Evolutionary conservation across 352 stramenopile species (phyloP), one percentile per base, ranked within the genome.

Genomic region (Halophytophthora polymorphica): DNA sequence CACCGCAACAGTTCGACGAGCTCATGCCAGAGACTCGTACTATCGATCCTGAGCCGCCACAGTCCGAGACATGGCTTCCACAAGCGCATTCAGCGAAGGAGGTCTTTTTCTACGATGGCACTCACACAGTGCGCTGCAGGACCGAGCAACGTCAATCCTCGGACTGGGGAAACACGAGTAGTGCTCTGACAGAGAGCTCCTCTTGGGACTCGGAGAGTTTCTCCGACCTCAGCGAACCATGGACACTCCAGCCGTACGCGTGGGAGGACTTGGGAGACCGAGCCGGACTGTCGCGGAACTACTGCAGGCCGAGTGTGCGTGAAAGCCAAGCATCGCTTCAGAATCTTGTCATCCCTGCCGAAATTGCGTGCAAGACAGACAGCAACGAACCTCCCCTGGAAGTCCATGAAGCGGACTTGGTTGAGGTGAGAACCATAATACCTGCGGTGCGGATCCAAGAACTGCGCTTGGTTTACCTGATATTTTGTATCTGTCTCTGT

Each of bases 401-500:
- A 57, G 61, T 86, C 2, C 55, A 79, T 38, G 79, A 86, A 64
- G 44, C 47, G 35, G 77, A 90, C 25, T 21, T 86, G 10, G 62
- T 87, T 46, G 64, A 86, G 73, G 77, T 90, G 22, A 53, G 58
- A 36, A 10, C 5, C n/a, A 41, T 8, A 31, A 8, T 8, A 34
- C n/a, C 23, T 43, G 39, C 29, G 7, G n/a, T 38, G 17, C 34
- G 35, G 15, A 22, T 40, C 4, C 12, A 11, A 29, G 41, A 29
- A 38, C 36, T 53, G 23, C 42, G 50, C 3, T 55, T 4, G n/a
- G 13, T 34, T 6, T 33, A 12, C 15, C 11, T 41, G 10, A 11
- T 50, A 12, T 25, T 52, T 48, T n/a, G 2, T 44, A 1, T 34
- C 23, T 36, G 18, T 31, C 36, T 34, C n/a, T n/a, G n/a, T n/a